These are phyloP conservation scores for Suhomyces vadensis DNA, from an alignment of 805 yeast genomes.

Conservation along the genomic window DNA sequence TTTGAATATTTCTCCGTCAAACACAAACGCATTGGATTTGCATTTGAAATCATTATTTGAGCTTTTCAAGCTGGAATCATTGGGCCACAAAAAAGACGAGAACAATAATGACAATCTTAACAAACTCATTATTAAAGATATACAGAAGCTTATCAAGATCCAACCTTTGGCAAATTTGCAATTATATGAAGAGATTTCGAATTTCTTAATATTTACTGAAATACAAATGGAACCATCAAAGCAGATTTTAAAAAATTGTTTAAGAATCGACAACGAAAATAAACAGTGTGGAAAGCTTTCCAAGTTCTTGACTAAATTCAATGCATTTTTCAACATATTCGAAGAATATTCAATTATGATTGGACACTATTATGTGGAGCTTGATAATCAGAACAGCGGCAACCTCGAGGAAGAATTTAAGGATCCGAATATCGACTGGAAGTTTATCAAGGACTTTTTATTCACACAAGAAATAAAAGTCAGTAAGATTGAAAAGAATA, in stretches of 20 bases:
- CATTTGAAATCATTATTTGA: slow-evolving; percentile 20
- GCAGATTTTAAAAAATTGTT: slow-evolving; percentile 60
- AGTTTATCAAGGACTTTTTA: slow-evolving; percentile 23
- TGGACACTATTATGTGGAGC: slow-evolving; percentile 26
- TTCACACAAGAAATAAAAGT: slow-evolving; percentile 29
- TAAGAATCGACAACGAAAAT: slow-evolving; percentile 76
- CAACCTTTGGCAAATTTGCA: slow-evolving; percentile 28
- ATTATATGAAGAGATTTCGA: slow-evolving; percentile 26
- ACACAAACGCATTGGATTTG: slow-evolving; percentile 35
- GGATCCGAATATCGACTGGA: slow-evolving; percentile 24
- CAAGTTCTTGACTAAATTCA: slow-evolving; percentile 51
- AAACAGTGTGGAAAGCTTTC: slow-evolving; percentile 56
- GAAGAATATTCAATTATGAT: slow-evolving; percentile 45
- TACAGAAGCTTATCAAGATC: slow-evolving; percentile 26
- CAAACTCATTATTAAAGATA: slow-evolving; percentile 24
- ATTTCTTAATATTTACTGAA: slow-evolving; percentile 47
- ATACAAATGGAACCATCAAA: slow-evolving; percentile 54
- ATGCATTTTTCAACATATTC: slow-evolving; percentile 37
- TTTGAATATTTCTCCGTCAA: slow-evolving; percentile 44
- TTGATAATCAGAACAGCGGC: slow-evolving; percentile 24
- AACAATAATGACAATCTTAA: slow-evolving; percentile 7
- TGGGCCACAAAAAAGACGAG: slow-evolving; percentile 2
- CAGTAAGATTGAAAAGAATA: slow-evolving; percentile 26
- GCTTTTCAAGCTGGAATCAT: slow-evolving; percentile 20
- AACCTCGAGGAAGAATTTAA: slow-evolving; percentile 11